Evolutionary conservation across 179 eudicot species (phyloP), one percentile per base, ranked within the genome.

Genomic region (Silene coronaria): DNA sequence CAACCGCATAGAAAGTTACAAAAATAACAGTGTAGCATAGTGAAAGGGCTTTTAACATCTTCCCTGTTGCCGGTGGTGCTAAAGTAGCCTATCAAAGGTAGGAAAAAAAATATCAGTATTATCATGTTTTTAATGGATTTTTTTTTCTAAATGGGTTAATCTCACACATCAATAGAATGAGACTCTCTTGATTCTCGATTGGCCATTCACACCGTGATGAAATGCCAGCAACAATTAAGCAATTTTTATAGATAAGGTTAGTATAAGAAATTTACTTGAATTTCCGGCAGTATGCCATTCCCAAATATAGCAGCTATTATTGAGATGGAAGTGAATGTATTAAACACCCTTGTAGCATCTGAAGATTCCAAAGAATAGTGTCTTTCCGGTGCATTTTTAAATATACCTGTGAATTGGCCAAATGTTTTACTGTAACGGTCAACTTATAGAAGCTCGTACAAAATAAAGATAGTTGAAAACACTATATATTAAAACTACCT

Each of bases 231-330:
- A 38, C 45, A 38, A 36, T 5, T 36, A 36, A 36, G 3, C 10
- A 10, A 36, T 10, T 36, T 4, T 9, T 23, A 61, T 28, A 2
- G 10, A 27, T 6, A 64, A 28, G 68, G 19, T 14, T 27, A 68
- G 45, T 6, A 14, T 14, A 70, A 19, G 36, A 8, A 36, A 74
- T 48, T 85, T 86, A 93, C 97, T 76, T 91, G 98, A 67, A 95
- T 95, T 84, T 95, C 99, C 27, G 99, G 99, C 8, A 95, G 88
- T 78, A 95, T 91, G 30, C 99, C 99, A 72, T 89, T 95, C 48
- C 99, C 99, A 16, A 82, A 92, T 53, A 95, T 89, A 62, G 97
- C 89, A 66, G 99, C 99, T 60, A 95, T 85, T 10, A 95, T 92
- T 34, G 99, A 92, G 79, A 92, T 95, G 28, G 99, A 91, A 79